phyloP scores from a whole-genome alignment of 192 early-diverging fungal genomes.

The Lobulomyces angularis region DNA sequence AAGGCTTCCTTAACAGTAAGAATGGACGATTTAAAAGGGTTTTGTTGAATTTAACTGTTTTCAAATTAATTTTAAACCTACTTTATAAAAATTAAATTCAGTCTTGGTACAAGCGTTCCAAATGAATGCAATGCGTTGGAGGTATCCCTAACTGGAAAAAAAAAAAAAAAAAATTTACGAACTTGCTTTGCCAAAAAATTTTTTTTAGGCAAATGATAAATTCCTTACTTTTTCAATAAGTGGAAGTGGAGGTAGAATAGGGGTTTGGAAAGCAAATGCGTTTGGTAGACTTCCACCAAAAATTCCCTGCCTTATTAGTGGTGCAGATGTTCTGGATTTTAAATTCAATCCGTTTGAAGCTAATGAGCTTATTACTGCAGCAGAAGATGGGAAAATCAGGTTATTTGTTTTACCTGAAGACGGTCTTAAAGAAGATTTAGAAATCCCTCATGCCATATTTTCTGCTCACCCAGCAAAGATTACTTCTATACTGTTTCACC shows the following conservation, averaged over 20 bases:
- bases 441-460: constrained; percentile 9
- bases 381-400: constrained; percentile 53
- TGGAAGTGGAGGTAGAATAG: constrained; percentile 72
- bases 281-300: constrained; percentile 54
- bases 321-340: constrained; percentile 52
- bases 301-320: constrained; percentile 43
- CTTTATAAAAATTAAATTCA: constrained; percentile 37
- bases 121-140: constrained; percentile 47
- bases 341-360: constrained; percentile 62
- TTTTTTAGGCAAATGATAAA: constrained; percentile 31
- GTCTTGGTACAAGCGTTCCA: constrained; percentile 37
- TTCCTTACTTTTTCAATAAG: constrained; percentile 59
- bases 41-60: background rate
- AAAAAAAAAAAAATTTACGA: background rate
- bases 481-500: constrained; percentile 40
- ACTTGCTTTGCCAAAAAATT: too few species aligned
- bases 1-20: constrained; percentile 8
- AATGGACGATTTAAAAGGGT: background rate
- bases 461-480: constrained; percentile 38
- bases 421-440: constrained; percentile 39
- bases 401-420: constrained; percentile 41
- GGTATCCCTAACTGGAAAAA: constrained; percentile 17
- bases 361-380: constrained; percentile 37
- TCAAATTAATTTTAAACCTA: background rate
- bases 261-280: constrained; percentile 44